Percentiles rank a stretch among this genome's conserved stretches.
phyloP scores from a whole-genome alignment of 2,329 filamentous ascomycete species.

The Ophiostoma quercus region DNA sequence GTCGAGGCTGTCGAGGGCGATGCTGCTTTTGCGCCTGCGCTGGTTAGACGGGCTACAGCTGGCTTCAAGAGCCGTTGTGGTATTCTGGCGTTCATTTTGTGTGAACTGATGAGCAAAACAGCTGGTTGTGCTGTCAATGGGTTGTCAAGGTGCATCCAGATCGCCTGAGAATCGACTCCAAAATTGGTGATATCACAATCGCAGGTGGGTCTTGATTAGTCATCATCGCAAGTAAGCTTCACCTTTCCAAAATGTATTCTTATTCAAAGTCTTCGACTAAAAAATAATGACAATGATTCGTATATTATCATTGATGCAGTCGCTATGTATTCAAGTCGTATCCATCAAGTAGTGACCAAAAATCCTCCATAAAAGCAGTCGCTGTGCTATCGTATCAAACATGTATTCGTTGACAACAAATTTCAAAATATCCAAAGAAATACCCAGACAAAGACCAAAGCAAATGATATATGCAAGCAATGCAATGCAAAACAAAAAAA shows the following conservation, averaged over 20 bases:
- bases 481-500: not conserved
- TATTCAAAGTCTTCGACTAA: not conserved
- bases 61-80: slow-evolving; percentile 19
- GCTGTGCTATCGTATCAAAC: not conserved
- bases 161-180: slow-evolving; percentile 14
- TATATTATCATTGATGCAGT: not conserved
- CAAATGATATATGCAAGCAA: not conserved
- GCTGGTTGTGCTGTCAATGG: not conserved
- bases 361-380: not conserved
- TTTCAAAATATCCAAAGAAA: not conserved
- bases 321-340: not conserved
- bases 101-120: not conserved
- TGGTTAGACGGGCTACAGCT: not conserved
- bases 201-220: slow-evolving; percentile 19
- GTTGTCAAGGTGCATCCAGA: not conserved
- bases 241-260: not conserved
- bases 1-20: not conserved
- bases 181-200: slow-evolving; percentile 16
- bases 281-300: not conserved
- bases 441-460: not conserved
- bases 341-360: not conserved
- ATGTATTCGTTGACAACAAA: not conserved
- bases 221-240: not conserved
- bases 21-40: not conserved
- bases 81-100: slow-evolving; percentile 19